Evolutionary conservation across 306 rosid genomes (phyloP), one percentile per base, ranked within the genome.

Genomic region (Begonia loranthoides): DNA sequence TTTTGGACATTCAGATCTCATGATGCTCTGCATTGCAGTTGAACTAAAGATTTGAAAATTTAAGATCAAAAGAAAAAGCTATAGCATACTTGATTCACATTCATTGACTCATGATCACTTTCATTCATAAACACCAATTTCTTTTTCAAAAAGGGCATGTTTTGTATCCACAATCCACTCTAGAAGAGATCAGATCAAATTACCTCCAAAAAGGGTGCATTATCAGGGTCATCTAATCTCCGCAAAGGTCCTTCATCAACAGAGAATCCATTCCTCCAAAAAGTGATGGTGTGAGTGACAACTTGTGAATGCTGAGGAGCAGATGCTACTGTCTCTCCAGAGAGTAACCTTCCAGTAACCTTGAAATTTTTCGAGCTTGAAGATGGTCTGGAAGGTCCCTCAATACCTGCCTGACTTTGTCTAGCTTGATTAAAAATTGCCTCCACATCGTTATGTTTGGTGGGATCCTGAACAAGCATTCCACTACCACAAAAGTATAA

Each of bases 381-480:
- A 56, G 89, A 82, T 13, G 82, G 83, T 28, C 36, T 53, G 67
- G 75, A 50, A 68, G 71, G 56, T 80, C 78, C 72, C 78, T 83
- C 56, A 82, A 55, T 19, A 93, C 85, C 72, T 87, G 82, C 72
- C 79, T 95, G 36, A 83, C 78, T 15, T 69, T 85, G 82, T 79
- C 85, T 82, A 17, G 92, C 95, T 63, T 82, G 92, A 62, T 82
- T 77, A 59, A 90, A 86, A 60, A 85, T 83, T 19, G 83, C 83
- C 65, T 86, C 94, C 60, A 90, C 99, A 48, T 78, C 85, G 58
- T 86, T 84, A 44, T 73, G 86, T 76, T 90, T 90, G 1, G 88
- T 43, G 56, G 99, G 95, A 77, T 90, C 99, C 75, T 90, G 99
- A 56, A 86, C 95, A 56, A 90, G 95, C 99, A 90, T 90, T 66